Evolutionary conservation across 306 rosid species (phyloP).

Genomic region (Inga laurina): DNA sequence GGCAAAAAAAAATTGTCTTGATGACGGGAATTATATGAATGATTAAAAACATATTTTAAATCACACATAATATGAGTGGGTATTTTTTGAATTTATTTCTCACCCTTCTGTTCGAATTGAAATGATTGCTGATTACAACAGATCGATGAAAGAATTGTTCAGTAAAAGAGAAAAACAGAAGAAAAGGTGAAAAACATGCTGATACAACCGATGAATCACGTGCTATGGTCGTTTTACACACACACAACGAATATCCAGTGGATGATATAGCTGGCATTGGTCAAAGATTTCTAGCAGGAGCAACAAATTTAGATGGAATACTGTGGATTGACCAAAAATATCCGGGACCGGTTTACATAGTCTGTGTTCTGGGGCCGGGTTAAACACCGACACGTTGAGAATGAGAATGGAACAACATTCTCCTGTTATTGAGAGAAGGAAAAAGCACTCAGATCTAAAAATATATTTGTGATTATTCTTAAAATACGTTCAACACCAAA

Average conservation of each 20-base stretch:
- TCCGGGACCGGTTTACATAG: neutral
- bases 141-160: neutral
- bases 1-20: no score
- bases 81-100: no score
- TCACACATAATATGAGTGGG: neutral
- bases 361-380: neutral
- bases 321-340: neutral
- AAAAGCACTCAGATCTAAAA: no score
- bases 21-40: neutral
- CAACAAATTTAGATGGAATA: neutral
- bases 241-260: neutral
- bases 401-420: neutral
- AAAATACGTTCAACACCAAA: no score
- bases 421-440: neutral
- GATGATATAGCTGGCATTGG: neutral
- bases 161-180: no score
- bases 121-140: no score
- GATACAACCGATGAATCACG: neutral
- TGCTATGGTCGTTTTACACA: neutral
- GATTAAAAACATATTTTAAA: neutral
- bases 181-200: neutral
- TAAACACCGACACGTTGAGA: neutral
- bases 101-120: no score
- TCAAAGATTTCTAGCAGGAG: neutral
- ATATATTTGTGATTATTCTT: no score